These are phyloP conservation scores for Aureobasidium namibiae DNA, from an alignment of 2,329 filamentous ascomycete species.

Conservation along the genomic window DNA sequence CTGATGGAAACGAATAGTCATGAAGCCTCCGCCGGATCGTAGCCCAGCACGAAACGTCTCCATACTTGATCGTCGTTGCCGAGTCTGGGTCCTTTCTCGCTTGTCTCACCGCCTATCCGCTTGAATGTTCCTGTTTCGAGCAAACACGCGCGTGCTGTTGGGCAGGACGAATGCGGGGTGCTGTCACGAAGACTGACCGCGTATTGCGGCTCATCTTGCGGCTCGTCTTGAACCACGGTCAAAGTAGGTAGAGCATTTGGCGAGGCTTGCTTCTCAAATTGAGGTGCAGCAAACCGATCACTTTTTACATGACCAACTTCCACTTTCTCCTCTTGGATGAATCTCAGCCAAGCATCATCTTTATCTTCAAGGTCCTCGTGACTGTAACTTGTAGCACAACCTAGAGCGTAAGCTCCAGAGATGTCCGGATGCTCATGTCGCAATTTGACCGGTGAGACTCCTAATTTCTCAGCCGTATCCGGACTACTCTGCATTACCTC, in stretches of 20 bases:
- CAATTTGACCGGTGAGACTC: not conserved
- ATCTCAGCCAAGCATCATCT: not conserved
- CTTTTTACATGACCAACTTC: not conserved
- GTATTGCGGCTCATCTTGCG: not conserved
- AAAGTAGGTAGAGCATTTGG: not conserved
- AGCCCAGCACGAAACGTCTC: constrained; percentile 2
- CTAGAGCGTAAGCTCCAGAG: not conserved
- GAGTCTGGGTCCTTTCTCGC: not conserved
- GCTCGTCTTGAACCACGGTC: not conserved
- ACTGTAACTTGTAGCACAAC: not conserved
- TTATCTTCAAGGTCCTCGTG: not conserved
- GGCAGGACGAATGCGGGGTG: constrained; percentile 5
- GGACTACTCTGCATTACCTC: not conserved
- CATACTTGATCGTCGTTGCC: not conserved
- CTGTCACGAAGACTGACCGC: not conserved
- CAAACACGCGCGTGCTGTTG: not conserved
- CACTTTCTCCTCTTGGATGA: not conserved
- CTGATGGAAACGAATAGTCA: not conserved
- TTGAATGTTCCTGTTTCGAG: not conserved
- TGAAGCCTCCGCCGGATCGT: not conserved
- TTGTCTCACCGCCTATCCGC: not conserved
- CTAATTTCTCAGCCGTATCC: not conserved
- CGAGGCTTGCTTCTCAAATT: not conserved
- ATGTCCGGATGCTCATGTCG: not conserved
- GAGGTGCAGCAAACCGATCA: not conserved